Base-by-base conservation (phyloP, 345 rosid genomes). In the Streptanthus diversifolius region DNA sequence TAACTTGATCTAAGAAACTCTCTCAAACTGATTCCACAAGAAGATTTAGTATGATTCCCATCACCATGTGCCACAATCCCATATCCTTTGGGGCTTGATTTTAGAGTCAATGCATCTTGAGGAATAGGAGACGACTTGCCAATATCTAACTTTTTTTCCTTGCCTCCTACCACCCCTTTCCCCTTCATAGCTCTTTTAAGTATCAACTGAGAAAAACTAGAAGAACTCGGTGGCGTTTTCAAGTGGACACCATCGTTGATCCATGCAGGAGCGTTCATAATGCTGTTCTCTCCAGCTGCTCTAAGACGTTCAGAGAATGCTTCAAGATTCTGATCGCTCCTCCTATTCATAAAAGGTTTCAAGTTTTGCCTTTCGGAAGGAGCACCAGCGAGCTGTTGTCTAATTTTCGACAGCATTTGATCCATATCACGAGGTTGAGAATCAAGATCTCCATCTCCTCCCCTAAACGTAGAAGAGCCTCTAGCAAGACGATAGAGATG, bases 1-100 rank as follows among this genome's bases (percentile, higher is more conserved):
- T 44, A 44, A 72, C 83, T 82, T 6, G 79, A 75, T 77, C 77
- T 74, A 73, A 88, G 67, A 84, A 81, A 82, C 44, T 85, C 91
- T 76, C 91, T 88, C 84, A 90, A 80, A 80, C 77, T 78, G 55
- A 81, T 74, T 14, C 83, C 84, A 77, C 22, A 52, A 33, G 72
- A 65, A 44, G 80, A 45, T 27, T 63, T 76, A 71, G 82, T 71
- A 75, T 18, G 15, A 66, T 63, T 67, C 73, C 76, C 70, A 65
- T 67, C 72, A 63, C 68, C 73, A 54, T 58, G 70, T 4, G 65
- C 72, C 48, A 74, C 75, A 64, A 35, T 57, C 74, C 57, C 65
- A 36, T 70, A 71, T 33, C 59, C 57, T 15, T 70, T 56, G 37
- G 73, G 61, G n/a, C 62, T 71, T 24, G 84, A 63, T 56, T 84